Evolutionary conservation across 148 eudicot genomes (phyloP).

Genomic region (Gaultheria prostrata): DNA sequence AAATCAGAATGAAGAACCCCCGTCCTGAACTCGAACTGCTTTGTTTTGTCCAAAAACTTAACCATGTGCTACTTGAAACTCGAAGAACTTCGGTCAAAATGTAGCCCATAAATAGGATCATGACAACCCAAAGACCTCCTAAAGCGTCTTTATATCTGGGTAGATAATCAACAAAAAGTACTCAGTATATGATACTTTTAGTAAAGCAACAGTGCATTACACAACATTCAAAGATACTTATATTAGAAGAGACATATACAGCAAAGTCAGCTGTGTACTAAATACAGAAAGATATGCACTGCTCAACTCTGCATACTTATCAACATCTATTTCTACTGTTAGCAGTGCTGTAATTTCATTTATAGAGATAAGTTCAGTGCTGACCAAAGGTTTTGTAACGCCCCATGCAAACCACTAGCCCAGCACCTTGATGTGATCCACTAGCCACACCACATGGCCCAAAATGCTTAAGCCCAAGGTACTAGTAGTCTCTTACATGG

Average conservation of each 20-base stretch:
- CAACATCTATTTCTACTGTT: neutral
- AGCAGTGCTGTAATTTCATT: no score
- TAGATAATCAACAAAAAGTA: neutral
- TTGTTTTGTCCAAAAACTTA: conserved; percentile 65
- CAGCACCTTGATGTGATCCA: no score
- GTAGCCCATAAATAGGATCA: conserved; percentile 52
- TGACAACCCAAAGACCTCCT: conserved; percentile 64
- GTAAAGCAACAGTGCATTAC: neutral
- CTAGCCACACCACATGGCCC: no score
- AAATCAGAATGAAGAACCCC: conserved; percentile 52
- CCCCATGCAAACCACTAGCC: no score
- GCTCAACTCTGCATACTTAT: neutral
- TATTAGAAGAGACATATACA: neutral
- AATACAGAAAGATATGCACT: neutral
- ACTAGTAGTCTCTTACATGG: no score
- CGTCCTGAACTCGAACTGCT: conserved; percentile 42
- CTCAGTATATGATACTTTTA: neutral
- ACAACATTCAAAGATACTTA: neutral
- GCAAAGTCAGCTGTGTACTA: neutral
- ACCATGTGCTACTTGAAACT: conserved; percentile 72
- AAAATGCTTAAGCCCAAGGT: no score
- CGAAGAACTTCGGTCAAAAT: conserved; percentile 64
- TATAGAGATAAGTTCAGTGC: neutral
- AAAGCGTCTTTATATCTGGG: conserved; percentile 60
- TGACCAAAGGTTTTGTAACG: neutral